Conservation (phyloP, 1,139 yeast genomes). For the Magnusiomyces suaveolens region DNA sequence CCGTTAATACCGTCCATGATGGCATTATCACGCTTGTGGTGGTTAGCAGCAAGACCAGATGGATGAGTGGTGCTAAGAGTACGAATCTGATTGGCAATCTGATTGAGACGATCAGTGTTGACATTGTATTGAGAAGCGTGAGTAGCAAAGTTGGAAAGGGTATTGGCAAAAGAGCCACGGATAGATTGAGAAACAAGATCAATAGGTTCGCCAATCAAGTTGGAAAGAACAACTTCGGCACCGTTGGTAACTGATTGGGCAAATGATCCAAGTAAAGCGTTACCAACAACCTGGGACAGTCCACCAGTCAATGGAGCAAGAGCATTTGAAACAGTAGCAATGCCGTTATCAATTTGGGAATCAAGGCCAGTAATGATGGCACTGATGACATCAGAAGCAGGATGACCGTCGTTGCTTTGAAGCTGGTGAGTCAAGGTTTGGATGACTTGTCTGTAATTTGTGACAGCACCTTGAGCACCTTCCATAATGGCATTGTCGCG, state of each 20-base stretch:
- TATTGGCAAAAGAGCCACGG: slow-evolving; percentile 13
- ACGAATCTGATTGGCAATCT: slow-evolving; percentile 11
- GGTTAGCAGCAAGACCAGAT: too few relatives aligned
- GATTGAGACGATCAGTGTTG: too few relatives aligned
- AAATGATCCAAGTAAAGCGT: slow-evolving; percentile 20
- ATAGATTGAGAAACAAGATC: slow-evolving; percentile 15
- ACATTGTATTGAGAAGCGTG: slow-evolving; percentile 17
- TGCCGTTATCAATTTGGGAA: slow-evolving; percentile 20
- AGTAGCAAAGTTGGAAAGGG: slow-evolving; percentile 12
- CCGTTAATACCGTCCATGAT: slow-evolving; percentile 15
- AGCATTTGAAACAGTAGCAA: slow-evolving; percentile 13
- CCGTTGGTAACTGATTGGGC: slow-evolving; percentile 22
- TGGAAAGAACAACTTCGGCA: slow-evolving; percentile 19
- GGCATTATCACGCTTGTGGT: slow-evolving; percentile 1
- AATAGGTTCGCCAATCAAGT: slow-evolving; percentile 20
- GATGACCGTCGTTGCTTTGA: too few relatives aligned
- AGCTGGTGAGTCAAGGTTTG: too few relatives aligned
- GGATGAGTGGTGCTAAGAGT: slow-evolving; percentile 11
- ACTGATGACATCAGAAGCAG: slow-evolving; percentile 17
- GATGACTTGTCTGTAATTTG: too few relatives aligned
- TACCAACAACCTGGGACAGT: slow-evolving; percentile 18
- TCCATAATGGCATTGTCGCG: slow-evolving; percentile 11
- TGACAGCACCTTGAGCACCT: slow-evolving; percentile 16
- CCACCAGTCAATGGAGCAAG: slow-evolving; percentile 22
- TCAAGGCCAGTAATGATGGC: slow-evolving; percentile 14